Conservation (phyloP, 208 protist genomes). For the Chromosphaera perkinsii region DNA sequence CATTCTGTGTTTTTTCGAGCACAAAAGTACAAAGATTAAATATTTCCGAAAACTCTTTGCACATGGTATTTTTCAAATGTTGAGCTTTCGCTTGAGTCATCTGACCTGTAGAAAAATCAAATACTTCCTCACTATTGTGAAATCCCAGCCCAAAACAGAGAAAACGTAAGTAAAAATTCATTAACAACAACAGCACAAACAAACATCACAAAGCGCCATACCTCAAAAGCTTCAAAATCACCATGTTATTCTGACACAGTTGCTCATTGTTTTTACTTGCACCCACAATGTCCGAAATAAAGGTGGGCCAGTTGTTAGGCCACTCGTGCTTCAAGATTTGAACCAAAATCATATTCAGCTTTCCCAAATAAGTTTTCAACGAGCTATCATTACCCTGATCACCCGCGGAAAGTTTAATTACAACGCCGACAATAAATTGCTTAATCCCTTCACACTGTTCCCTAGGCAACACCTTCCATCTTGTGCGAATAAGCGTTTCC, state of each 20-base stretch:
- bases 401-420: constrained; percentile 73
- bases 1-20: constrained; percentile 47
- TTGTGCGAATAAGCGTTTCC: constrained; percentile 78
- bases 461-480: constrained; percentile 74
- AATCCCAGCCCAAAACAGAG: constrained; percentile 15
- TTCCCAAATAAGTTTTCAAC: constrained; percentile 8
- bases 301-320: constrained; percentile 91
- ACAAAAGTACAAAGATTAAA: constrained; percentile 82
- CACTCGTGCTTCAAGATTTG: constrained; percentile 96
- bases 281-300: constrained; percentile 92
- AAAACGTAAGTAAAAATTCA: constrained; percentile 16
- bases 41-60: constrained; percentile 85
- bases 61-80: constrained; percentile 85
- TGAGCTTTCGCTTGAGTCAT: constrained; percentile 88
- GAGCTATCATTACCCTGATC: constrained; percentile 10
- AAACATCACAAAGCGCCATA: not conserved
- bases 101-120: constrained; percentile 90
- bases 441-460: constrained; percentile 83
- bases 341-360: constrained; percentile 36
- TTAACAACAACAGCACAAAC: constrained; percentile 3
- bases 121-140: constrained; percentile 83
- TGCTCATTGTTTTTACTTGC: constrained; percentile 76
- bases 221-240: constrained; percentile 86
- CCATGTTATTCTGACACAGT: constrained; percentile 95
- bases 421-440: constrained; percentile 85